Base-by-base conservation (phyloP, 2,329 filamentous ascomycete species). In the Diaporthe capsici region DNA sequence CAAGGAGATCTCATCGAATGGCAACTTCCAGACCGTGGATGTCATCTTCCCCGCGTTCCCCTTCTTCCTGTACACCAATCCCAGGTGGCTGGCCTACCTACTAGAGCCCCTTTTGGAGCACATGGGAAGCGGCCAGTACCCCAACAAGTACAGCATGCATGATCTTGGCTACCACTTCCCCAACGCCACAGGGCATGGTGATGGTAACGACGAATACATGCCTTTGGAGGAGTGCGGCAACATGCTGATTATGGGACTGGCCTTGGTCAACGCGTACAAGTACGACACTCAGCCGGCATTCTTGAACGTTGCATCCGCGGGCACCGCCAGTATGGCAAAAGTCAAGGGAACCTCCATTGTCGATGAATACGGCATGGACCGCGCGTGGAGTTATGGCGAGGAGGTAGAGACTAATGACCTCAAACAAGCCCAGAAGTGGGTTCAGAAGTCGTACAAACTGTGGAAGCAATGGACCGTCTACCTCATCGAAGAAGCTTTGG, bases 1-100 rank as follows among this genome's bases (percentile, higher is more conserved):
- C 76, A 97, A 97, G 82, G 95, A 97, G 82, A 96, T 97, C 74
- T 95, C 94, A 1, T 95, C 93, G 3, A 94, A 96, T 79, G 94
- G 94, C 5, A 96, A 97, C 80, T 92, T 92, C 83, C 94, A 97
- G 82, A 97, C 94, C 0, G 93, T 97, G 15, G 94, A 96, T 84
- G 94, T 97, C 74, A 96, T 97, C 79, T 97, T 95, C 86, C 95
- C 94, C 0, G 90, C 94, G 0, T 96, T 95, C 84, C 94, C 95
- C 0, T 97, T 96, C 87, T 96, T 96, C 86, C 83, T 96, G 28
- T 97, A 96, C 81, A 95, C 94, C 25, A 95, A 96, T 79, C 94
- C 94, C 3, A 88, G 91, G 75, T 96, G 94, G 94, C 86, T 96
- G 74, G 93, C 92, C 1, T 96, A 96, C 80, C 87, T 96, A 4